Evolutionary conservation across 2,329 filamentous ascomycete species (phyloP).

Genomic region (Amauroascus verrucosus): DNA sequence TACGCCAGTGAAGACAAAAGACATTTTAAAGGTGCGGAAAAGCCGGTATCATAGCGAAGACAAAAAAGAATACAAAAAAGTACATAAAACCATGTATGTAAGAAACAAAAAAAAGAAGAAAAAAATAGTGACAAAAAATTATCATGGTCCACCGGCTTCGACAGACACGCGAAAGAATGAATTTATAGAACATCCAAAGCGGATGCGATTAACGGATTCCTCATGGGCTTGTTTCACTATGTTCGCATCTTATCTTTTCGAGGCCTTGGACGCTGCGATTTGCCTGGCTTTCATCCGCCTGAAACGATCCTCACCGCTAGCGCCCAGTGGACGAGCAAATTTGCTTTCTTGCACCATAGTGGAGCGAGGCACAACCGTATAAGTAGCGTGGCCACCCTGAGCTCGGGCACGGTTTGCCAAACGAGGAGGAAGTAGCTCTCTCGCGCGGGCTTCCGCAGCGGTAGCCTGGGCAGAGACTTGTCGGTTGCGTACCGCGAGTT

Average conservation of each 20-base stretch:
- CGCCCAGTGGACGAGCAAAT: conserved; percentile 38
- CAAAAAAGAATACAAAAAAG: not conserved
- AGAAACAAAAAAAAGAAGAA: not conserved
- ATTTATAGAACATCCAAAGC: too few relatives aligned
- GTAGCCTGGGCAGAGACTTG: conserved; percentile 28
- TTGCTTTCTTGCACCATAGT: conserved; percentile 39
- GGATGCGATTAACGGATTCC: too few relatives aligned
- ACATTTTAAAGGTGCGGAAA: not conserved
- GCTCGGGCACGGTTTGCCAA: conserved; percentile 50
- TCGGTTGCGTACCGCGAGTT: conserved; percentile 15
- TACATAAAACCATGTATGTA: not conserved
- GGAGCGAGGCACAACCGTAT: conserved; percentile 53
- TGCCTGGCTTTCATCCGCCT: conserved; percentile 41
- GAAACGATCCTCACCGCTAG: conserved; percentile 41
- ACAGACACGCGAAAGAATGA: too few relatives aligned
- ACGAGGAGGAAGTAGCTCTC: conserved; percentile 44
- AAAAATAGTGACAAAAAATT: too few relatives aligned
- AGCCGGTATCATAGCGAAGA: not conserved
- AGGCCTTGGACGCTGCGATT: conserved; percentile 33
- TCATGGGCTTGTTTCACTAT: too few relatives aligned
- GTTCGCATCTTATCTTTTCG: conserved; percentile 29
- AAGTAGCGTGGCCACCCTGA: conserved; percentile 49
- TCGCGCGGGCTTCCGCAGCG: conserved; percentile 43
- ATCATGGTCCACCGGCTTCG: too few relatives aligned
- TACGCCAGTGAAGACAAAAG: not conserved